Percentiles rank a stretch among this genome's conserved stretches.
Evolutionary conservation across 2,329 filamentous ascomycete species (phyloP).

Genomic region (Colletotrichum musicola): DNA sequence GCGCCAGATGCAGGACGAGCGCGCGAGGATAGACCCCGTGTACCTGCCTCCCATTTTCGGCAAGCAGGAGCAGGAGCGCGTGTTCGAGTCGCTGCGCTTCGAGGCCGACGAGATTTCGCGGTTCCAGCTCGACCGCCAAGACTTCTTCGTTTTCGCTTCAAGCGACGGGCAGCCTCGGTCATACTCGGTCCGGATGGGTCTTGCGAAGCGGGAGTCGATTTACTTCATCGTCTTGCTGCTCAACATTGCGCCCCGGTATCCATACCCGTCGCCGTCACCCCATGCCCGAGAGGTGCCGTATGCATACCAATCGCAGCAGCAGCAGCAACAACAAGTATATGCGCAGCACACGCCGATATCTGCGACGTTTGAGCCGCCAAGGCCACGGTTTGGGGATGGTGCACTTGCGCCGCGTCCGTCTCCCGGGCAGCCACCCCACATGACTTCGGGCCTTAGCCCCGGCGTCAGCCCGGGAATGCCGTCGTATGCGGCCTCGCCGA

Average conservation of each 20-base stretch:
- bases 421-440: slow-evolving; percentile 47
- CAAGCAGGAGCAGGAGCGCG: slow-evolving; percentile 65
- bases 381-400: slow-evolving; percentile 55
- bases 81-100: slow-evolving; percentile 68
- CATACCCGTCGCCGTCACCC: slow-evolving; percentile 60
- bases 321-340: slow-evolving; percentile 49
- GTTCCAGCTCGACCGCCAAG: slow-evolving; percentile 65
- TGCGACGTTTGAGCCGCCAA: slow-evolving; percentile 60
- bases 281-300: slow-evolving; percentile 58
- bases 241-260: slow-evolving; percentile 50
- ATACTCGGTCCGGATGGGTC: slow-evolving; percentile 65
- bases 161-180: slow-evolving; percentile 64
- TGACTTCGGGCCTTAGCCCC: slow-evolving; percentile 55
- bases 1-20: slow-evolving; percentile 68
- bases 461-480: slow-evolving; percentile 57
- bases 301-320: slow-evolving; percentile 53
- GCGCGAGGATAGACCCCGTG: slow-evolving; percentile 68
- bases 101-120: slow-evolving; percentile 64
- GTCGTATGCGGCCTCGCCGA: slow-evolving; percentile 61
- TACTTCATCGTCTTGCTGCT: slow-evolving; percentile 71
- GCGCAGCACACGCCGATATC: slow-evolving; percentile 61
- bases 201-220: slow-evolving; percentile 71
- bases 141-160: slow-evolving; percentile 67
- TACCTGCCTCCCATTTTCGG: slow-evolving; percentile 75
- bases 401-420: slow-evolving; percentile 47